Conservation (phyloP, 2,329 filamentous ascomycete species). For the Paecilomyces variotii region DNA sequence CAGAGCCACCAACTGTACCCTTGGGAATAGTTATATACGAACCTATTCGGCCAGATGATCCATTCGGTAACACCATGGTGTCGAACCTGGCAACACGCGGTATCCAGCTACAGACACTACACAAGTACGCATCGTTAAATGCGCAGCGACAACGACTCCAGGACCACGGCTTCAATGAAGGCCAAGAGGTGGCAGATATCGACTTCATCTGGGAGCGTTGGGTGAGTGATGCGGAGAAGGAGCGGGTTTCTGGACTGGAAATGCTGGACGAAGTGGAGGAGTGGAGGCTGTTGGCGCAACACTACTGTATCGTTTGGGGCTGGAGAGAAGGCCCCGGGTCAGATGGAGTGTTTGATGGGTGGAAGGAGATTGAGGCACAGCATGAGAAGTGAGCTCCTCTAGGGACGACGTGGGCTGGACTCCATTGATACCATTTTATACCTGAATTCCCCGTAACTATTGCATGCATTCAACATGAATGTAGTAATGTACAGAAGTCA, state of each 20-base stretch:
- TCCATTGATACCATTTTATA: background rate
- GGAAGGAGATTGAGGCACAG: constrained; percentile 27
- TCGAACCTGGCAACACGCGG: constrained; percentile 75
- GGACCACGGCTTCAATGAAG: constrained; percentile 56
- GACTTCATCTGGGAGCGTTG: constrained; percentile 70
- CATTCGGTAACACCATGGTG: constrained; percentile 89
- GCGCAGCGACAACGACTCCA: constrained; percentile 62
- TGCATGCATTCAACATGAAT: background rate
- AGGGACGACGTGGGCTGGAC: background rate
- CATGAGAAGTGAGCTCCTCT: constrained; percentile 6
- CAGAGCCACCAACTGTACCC: constrained; percentile 31
- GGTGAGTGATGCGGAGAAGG: constrained; percentile 63
- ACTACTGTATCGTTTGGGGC: constrained; percentile 88
- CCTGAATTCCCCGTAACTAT: background rate
- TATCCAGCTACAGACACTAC: constrained; percentile 77
- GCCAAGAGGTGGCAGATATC: constrained; percentile 52
- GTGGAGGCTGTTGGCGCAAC: constrained; percentile 75
- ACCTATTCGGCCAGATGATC: constrained; percentile 71
- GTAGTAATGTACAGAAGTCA: background rate
- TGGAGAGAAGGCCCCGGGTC: constrained; percentile 51
- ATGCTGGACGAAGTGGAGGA: constrained; percentile 94
- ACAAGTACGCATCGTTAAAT: constrained; percentile 58
- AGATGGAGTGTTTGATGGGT: constrained; percentile 23
- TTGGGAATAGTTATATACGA: constrained; percentile 74
- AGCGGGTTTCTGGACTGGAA: constrained; percentile 69